Evolutionary conservation across 129 eudicot genomes (phyloP), one percentile per base, ranked within the genome.

Genomic region (Rutidosis leptorrhynchoides): DNA sequence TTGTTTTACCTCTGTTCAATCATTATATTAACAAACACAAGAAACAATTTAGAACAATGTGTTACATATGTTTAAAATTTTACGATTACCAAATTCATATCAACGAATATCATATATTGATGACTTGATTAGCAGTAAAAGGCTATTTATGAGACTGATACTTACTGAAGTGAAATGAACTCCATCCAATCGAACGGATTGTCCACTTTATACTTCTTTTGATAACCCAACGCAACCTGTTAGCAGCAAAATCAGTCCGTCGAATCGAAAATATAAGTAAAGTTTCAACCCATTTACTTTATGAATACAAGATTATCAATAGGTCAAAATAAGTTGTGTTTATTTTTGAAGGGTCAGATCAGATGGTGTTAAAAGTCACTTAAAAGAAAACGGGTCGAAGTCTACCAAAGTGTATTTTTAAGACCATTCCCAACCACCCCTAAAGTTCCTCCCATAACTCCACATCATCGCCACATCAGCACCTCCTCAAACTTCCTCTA

Each of bases 181-280:
- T 90, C 97, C 97, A 90, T 90, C 97, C 97, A 89, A 58, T 89
- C 95, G 17, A 90, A 90, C 11, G 97, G 97, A 64, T 90, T 90
- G 35, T 83, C 88, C 0, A 78, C 90, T 20, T 84, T 83, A 68
- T 90, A 86, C 57, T 53, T 70, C 86, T 72, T 81, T 67, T 79
- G 59, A 68, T 43, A 79, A 17, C 95, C 95, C 65, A 90, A 80
- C 17, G 96, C 78, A 78, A 83, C 90, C 96, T 85, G 83, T 63
- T 20, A 48, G 14, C 58, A 40, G 15, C 23, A 28, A 53, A 29
- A 51, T 43, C 26, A 30, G 52, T 40, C 40, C 28, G 19, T 53
- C 16, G 8, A 16, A 43, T 56, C 40, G 19, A 64, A 59, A n/a
- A 2, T 15, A 57, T 20, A 57, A 1, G 19, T 57, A 37, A 30